These are phyloP conservation scores for Solanum verrucosum DNA, from an alignment of 257 asterid genomes.

Conservation along the genomic window DNA sequence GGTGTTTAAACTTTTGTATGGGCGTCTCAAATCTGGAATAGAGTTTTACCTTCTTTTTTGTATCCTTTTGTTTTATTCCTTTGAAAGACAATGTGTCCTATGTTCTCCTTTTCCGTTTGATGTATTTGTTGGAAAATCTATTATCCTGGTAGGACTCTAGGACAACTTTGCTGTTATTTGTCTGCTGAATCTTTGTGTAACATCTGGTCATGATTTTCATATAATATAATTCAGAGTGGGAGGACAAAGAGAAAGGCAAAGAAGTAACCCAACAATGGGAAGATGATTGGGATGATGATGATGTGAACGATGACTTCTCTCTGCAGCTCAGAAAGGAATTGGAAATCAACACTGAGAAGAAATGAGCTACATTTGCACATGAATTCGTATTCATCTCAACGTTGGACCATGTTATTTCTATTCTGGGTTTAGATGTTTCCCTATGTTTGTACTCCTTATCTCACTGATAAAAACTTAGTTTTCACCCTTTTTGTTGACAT, in stretches of 20 bases:
- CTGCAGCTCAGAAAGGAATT: constrained; percentile 78
- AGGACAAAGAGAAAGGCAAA: constrained; percentile 61
- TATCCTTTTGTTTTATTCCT: not conserved
- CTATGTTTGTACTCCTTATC: not conserved
- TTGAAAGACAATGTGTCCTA: not conserved
- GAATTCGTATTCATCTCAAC: not conserved
- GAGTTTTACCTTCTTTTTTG: not conserved
- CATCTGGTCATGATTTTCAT: not conserved
- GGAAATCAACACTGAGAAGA: constrained; percentile 63
- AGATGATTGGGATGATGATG: constrained; percentile 97
- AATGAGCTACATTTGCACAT: constrained; percentile 20
- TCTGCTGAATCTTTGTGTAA: no score
- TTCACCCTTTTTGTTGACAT: not conserved
- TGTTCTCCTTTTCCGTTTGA: not conserved
- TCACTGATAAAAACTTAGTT: not conserved
- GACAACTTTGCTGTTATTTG: not conserved
- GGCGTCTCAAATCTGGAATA: not conserved
- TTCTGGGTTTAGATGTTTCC: not conserved
- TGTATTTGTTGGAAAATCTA: not conserved
- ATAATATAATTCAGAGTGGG: constrained; percentile 45
- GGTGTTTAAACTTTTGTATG: not conserved
- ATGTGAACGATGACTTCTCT: constrained; percentile 85
- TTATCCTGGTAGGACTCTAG: not conserved
- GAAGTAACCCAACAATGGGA: constrained; percentile 87
- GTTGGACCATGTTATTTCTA: not conserved